Base-by-base conservation (phyloP, 495 filamentous ascomycete species). In the Glarea lozoyensis region DNA sequence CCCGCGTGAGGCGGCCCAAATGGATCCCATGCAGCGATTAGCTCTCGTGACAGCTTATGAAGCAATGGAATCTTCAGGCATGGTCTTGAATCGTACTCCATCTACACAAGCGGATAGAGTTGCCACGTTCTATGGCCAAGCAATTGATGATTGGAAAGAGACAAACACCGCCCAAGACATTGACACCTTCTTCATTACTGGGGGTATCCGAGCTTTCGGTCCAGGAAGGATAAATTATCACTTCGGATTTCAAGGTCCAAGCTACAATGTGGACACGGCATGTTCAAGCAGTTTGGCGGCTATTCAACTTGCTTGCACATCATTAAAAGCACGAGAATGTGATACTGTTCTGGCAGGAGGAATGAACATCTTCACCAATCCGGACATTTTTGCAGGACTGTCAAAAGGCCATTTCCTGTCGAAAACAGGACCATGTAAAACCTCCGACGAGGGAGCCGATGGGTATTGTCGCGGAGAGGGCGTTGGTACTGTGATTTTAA, bases 131-230 rank as follows among this genome's bases (percentile, higher is more conserved):
- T 87, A 46, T 17, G 51, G 51, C 17, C 23, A 43, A 17, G 44
- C 32, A 2, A 50, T 37, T 21, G 43, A 50, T 31, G 51, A 50
- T 29, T 54, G 42, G 20, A 78, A 83, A 60, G 89, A 94, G 52
- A 82, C 92, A 48, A 92, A 93, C 59, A 86, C 82, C 32, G 82
- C 82, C 15, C 80, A 95, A 54, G 85, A 93, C 45, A 81, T 94
- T 46, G 87, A 93, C 59, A 94, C 87, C 1, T 95, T 94, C 58
- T n/a, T 7, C 25, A 94, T 93, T 56, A 86, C 88, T 0, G 88
- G 88, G 35, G 88, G 84, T 57, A 82, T 88, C n/a, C 76, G 87
- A 34, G 88, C 89, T 10, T 94, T 96, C 46, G 83, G 82, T 1
- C 86, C 88, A 0, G 36, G 74, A 45, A 63, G 73, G 1, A 55